Percentiles rank a stretch among this genome's conserved stretches.
phyloP scores from a whole-genome alignment of 2,329 filamentous ascomycete species.

The Tympanopsis confertula region DNA sequence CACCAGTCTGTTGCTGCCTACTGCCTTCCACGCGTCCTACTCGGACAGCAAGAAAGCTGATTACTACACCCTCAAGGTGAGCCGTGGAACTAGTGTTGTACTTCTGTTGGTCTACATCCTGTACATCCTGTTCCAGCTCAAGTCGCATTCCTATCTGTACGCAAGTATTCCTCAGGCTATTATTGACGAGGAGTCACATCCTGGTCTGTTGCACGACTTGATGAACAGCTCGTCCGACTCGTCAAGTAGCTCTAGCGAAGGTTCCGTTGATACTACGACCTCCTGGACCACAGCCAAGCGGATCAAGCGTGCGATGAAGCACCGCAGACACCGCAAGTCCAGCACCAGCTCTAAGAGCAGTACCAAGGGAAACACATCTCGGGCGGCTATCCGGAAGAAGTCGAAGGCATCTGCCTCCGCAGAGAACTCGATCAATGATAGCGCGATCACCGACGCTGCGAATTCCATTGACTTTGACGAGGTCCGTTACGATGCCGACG shows the following conservation, averaged over 20 bases:
- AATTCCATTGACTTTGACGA: constrained; percentile 36
- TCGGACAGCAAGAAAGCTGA: constrained; percentile 50
- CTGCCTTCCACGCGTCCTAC: constrained; percentile 87
- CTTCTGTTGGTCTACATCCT: constrained; percentile 71
- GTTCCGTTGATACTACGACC: constrained; percentile 55
- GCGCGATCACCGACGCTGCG: constrained; percentile 8
- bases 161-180: constrained; percentile 85
- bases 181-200: constrained; percentile 43
- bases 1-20: constrained; percentile 26
- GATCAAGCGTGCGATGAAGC: constrained; percentile 64
- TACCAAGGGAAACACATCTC: constrained; percentile 27
- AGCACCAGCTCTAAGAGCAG: constrained; percentile 53
- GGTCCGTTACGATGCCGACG: constrained; percentile 34
- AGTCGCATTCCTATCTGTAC: constrained; percentile 85
- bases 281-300: constrained; percentile 66
- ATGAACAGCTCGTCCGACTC: constrained; percentile 54
- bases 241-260: constrained; percentile 46
- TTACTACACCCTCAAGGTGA: constrained; percentile 66
- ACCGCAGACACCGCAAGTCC: constrained; percentile 64
- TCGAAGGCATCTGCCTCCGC: constrained; percentile 16
- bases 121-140: constrained; percentile 82
- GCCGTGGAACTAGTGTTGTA: constrained; percentile 78
- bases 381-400: constrained; percentile 17
- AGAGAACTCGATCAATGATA: constrained; percentile 10
- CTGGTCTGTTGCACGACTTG: constrained; percentile 50